Percentiles rank a stretch among this genome's conserved stretches.
Evolutionary conservation across 495 filamentous ascomycete species (phyloP).

Genomic region (Annulohypoxylon nitens): DNA sequence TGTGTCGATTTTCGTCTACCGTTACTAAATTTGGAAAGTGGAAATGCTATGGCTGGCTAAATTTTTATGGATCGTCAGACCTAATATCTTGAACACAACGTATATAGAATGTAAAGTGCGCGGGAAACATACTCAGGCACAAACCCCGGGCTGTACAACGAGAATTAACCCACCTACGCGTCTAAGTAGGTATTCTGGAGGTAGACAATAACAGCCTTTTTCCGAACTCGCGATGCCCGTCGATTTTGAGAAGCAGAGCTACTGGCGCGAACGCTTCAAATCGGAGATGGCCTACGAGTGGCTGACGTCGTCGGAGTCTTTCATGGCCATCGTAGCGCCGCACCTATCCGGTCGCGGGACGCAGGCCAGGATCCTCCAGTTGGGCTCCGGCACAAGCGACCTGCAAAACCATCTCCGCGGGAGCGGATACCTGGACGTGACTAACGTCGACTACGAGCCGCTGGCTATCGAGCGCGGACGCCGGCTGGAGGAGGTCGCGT

Average conservation of each 20-base stretch:
- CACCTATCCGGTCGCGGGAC: conserved; percentile 37
- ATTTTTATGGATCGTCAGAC: neutral
- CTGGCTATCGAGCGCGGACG: conserved; percentile 54
- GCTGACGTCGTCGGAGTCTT: conserved; percentile 53
- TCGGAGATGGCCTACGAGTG: conserved; percentile 58
- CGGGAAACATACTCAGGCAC: too few relatives aligned
- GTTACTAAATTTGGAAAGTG: conserved; percentile 18
- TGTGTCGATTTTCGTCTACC: neutral
- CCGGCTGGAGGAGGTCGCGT: conserved; percentile 48
- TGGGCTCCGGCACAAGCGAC: conserved; percentile 60
- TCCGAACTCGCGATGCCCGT: conserved; percentile 26
- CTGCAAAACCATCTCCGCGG: conserved; percentile 54
- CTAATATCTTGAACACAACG: neutral
- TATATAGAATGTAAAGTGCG: neutral
- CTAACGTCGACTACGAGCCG: conserved; percentile 60
- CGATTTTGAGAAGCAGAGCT: conserved; percentile 57
- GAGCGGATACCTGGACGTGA: conserved; percentile 52
- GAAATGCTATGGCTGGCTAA: neutral
- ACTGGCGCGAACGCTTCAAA: conserved; percentile 57
- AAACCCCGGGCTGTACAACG: too few relatives aligned
- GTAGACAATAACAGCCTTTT: neutral
- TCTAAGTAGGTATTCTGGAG: neutral
- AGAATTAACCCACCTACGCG: neutral
- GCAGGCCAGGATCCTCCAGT: conserved; percentile 50
- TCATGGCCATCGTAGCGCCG: conserved; percentile 52